Conservation (phyloP, 2,329 filamentous ascomycete species). For the Venturia carpophila region DNA sequence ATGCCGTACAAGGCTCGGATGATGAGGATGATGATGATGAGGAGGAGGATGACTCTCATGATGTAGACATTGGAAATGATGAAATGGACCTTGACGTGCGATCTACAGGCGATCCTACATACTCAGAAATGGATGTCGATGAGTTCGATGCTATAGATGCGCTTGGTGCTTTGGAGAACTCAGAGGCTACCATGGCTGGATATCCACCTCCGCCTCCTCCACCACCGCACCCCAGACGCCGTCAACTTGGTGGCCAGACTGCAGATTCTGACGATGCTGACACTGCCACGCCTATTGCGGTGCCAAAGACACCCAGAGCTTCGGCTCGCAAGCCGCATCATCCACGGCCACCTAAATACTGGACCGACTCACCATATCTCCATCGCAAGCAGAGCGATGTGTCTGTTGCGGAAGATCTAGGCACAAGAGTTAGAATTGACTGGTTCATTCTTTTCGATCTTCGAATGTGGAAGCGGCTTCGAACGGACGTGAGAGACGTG, state of each 20-base stretch:
- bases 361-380: conserved; percentile 70
- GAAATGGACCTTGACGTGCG: conserved; percentile 25
- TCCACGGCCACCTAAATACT: conserved; percentile 68
- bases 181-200: conserved; percentile 70
- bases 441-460: conserved; percentile 93
- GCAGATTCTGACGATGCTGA: conserved; percentile 68
- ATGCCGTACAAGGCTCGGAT: conserved; percentile 37
- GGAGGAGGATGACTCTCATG: conserved; percentile 30
- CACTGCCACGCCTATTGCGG: conserved; percentile 55
- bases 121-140: conserved; percentile 41
- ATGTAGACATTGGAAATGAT: conserved; percentile 23
- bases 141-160: conserved; percentile 49
- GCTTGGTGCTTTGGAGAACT: conserved; percentile 63
- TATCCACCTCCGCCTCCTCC: conserved; percentile 62
- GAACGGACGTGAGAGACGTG: conserved; percentile 81
- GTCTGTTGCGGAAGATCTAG: conserved; percentile 75
- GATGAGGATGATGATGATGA: conserved; percentile 27
- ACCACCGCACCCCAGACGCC: conserved; percentile 40
- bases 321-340: conserved; percentile 41
- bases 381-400: conserved; percentile 57
- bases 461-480: conserved; percentile 90
- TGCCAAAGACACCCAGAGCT: conserved; percentile 71
- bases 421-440: conserved; percentile 81
- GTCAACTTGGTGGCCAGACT: conserved; percentile 41
- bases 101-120: background rate